phyloP scores from a whole-genome alignment of 805 yeast genomes.

The Pichia californica region DNA sequence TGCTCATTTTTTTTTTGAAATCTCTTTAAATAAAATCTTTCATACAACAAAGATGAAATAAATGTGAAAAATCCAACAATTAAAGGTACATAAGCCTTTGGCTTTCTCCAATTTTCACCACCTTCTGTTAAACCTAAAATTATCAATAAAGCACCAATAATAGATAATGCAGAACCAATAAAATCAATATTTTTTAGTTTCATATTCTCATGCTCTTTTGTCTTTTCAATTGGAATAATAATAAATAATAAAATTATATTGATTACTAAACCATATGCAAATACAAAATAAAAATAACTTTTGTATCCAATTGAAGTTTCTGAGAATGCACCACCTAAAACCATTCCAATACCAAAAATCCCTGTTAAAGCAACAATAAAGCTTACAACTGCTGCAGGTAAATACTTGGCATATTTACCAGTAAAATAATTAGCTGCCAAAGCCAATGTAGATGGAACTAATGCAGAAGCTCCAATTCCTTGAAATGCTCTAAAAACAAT shows the following conservation, averaged over 20 bases:
- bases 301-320: conserved; percentile 33
- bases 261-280: conserved; percentile 25
- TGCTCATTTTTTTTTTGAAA: conserved; percentile 8
- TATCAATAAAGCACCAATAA: conserved; percentile 32
- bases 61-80: conserved; percentile 33
- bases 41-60: conserved; percentile 26
- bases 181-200: conserved; percentile 30
- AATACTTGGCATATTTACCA: conserved; percentile 10
- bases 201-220: conserved; percentile 19
- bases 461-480: conserved; percentile 38
- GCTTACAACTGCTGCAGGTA: conserved; percentile 12
- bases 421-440: conserved; percentile 21
- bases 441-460: conserved; percentile 30
- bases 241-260: conserved; percentile 18
- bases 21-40: conserved; percentile 18
- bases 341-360: conserved; percentile 33
- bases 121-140: conserved; percentile 42
- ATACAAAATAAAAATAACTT: conserved; percentile 33
- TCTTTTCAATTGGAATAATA: conserved; percentile 25
- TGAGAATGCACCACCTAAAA: conserved; percentile 42
- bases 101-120: conserved; percentile 36
- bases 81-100: conserved; percentile 36
- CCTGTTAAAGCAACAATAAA: conserved; percentile 21
- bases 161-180: conserved; percentile 28
- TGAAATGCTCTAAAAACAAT: conserved; percentile 40